Conservation (phyloP, 345 rosid species). For the Rubroshorea leprosula region DNA sequence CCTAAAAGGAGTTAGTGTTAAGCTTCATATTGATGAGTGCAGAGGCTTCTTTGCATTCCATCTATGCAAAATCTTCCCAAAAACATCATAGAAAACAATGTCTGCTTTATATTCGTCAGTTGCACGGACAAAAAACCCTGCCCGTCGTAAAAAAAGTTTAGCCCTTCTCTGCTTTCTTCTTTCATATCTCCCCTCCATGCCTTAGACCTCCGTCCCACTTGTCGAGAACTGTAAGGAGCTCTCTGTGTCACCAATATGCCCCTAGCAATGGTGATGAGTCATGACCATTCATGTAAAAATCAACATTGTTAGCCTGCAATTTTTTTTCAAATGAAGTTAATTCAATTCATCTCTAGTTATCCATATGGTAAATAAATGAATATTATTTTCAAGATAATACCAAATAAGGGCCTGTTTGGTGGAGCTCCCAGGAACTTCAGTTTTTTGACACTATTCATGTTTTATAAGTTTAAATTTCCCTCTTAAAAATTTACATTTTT, state of each 20-base stretch:
- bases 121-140: constrained; percentile 60
- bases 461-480: too few species aligned
- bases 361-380: too few species aligned
- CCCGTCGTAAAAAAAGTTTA: constrained; percentile 51
- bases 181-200: constrained; percentile 62
- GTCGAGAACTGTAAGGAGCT: constrained; percentile 47
- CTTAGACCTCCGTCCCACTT: constrained; percentile 67
- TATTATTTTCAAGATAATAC: too few species aligned
- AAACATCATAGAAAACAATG: constrained; percentile 47
- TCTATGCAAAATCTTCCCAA: constrained; percentile 42
- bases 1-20: not conserved
- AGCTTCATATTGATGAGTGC: constrained; percentile 19
- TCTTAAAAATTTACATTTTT: too few species aligned
- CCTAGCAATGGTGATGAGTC: constrained; percentile 62
- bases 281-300: constrained; percentile 66
- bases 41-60: constrained; percentile 29
- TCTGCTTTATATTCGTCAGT: constrained; percentile 32
- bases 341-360: too few species aligned
- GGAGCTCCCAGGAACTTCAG: too few species aligned
- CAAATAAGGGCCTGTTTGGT: too few species aligned
- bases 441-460: too few species aligned
- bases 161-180: constrained; percentile 23
- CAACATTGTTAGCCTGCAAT: constrained; percentile 38
- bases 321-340: too few species aligned
- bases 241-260: constrained; percentile 43